Evolutionary conservation across 768 basidiomycete genomes (phyloP), one percentile per base, ranked within the genome.

Genomic region (Trametopsis cervina): DNA sequence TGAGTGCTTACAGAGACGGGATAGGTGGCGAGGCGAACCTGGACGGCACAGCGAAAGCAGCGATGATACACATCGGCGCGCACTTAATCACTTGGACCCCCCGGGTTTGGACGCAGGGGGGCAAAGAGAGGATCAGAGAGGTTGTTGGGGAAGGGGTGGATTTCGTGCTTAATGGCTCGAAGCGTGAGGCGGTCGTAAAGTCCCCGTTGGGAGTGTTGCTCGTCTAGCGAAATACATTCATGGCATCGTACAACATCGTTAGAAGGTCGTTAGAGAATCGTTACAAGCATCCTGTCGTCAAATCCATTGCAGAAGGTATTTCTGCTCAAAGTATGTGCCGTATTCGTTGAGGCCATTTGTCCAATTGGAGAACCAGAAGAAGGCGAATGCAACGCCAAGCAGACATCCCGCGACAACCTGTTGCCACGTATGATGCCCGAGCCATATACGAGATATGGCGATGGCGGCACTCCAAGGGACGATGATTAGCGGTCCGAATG

Each of bases 341-440:
- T 62, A 59, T 25, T 60, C 57, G 38, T 58, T 57, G 29, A 60
- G 39, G 5, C 66, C 67, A n/a, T 51, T 46, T 10, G 61, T 69
- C 87, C 87, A 89, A 15, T 78, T 26, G 35, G 51, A 60, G 56
- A 83, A 86, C 78, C 81, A 83, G 13, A 74, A 26, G 0, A 62
- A 56, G 9, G 80, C 76, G 57, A 77, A 79, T 2, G 58, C 60
- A 9, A 75, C 50, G 0, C 88, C 88, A 47, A 77, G 80, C 2
- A 63, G 60, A 25, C 64, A 67, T 0, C 88, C 88, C 22, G 69
- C 85, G 7, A 65, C 59, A 15, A 89, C 83, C 53, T 90, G 88
- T 0, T 70, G 66, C 73, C 73, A 74, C 9, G 85, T 88, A 62
- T 90, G 88, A 54, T 89, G 80, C 4, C 85, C 84, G 11, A 90